Evolutionary conservation across 306 rosid genomes (phyloP).

Genomic region (Lathyrus aphaca): DNA sequence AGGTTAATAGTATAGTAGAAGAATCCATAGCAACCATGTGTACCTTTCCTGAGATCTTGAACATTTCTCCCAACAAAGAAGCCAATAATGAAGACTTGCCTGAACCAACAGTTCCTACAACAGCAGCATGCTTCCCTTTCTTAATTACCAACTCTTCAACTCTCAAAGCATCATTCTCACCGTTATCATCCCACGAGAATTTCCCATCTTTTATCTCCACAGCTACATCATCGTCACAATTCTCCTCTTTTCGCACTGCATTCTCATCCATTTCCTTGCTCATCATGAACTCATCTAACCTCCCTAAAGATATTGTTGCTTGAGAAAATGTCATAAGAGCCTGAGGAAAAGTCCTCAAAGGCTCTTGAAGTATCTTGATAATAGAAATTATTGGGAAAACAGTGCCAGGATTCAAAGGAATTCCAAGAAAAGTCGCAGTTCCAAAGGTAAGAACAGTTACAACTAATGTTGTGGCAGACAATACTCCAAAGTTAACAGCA

Average conservation of each 20-base stretch:
- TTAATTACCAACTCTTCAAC: conserved; percentile 57
- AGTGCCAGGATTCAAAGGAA: conserved; percentile 58
- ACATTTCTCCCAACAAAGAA: conserved; percentile 87
- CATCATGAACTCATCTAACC: conserved; percentile 70
- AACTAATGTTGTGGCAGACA: conserved; percentile 56
- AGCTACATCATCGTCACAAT: conserved; percentile 43
- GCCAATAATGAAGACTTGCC: conserved; percentile 88
- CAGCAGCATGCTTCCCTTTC: conserved; percentile 68
- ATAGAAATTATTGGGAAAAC: conserved; percentile 76
- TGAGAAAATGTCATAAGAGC: conserved; percentile 73
- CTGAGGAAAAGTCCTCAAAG: conserved; percentile 75
- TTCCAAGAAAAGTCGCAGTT: conserved; percentile 59
- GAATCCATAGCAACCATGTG: conserved; percentile 29
- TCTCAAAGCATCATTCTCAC: conserved; percentile 47
- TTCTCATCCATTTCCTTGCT: conserved; percentile 65
- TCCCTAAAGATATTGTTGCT: conserved; percentile 69
- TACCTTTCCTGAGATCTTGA: conserved; percentile 80
- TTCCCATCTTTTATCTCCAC: conserved; percentile 60
- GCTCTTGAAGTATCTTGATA: conserved; percentile 81
- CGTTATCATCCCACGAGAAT: conserved; percentile 81
- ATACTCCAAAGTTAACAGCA: conserved; percentile 51
- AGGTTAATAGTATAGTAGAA: too few species aligned
- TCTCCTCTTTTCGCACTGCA: conserved; percentile 58
- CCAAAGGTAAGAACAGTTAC: conserved; percentile 68
- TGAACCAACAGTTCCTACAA: conserved; percentile 87